Conservation (phyloP, 2,329 filamentous ascomycete genomes). For the Cercospora beticola region DNA sequence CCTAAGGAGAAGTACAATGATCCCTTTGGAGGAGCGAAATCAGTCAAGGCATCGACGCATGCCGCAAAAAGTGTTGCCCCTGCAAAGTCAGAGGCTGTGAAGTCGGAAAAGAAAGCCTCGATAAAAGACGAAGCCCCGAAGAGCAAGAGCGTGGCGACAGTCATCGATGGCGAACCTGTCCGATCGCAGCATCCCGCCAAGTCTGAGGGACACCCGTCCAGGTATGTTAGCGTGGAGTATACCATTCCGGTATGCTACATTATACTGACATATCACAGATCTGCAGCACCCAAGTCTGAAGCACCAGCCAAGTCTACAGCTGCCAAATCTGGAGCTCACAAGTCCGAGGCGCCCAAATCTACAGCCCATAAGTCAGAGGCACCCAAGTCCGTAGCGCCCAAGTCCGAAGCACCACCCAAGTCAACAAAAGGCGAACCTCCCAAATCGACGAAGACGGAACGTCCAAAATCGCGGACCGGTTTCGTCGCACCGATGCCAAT, state of each 20-base stretch:
- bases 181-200: slow-evolving; percentile 7
- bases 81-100: background rate
- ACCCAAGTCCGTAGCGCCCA: slow-evolving; percentile 1
- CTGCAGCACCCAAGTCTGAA: slow-evolving; percentile 7
- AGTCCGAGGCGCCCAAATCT: background rate
- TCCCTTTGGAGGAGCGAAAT: slow-evolving; percentile 2
- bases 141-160: slow-evolving; percentile 12
- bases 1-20: slow-evolving; percentile 2
- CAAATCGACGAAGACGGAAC: slow-evolving; percentile 6
- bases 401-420: background rate
- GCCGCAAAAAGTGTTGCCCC: background rate
- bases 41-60: background rate
- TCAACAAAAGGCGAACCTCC: slow-evolving; percentile 8
- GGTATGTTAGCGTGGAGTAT: slow-evolving; percentile 7
- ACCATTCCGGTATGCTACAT: background rate
- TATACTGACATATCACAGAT: background rate
- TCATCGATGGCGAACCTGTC: background rate
- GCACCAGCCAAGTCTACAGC: slow-evolving; percentile 3
- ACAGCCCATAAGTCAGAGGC: slow-evolving; percentile 5
- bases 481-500: slow-evolving; percentile 9
- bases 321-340: background rate
- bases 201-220: background rate
- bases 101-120: background rate
- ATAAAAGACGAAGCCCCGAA: background rate
- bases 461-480: slow-evolving; percentile 5